Percentiles rank a stretch among this genome's conserved stretches.
Evolutionary conservation across 1,139 yeast species (phyloP).

Genomic region (Magnusiomyces starmeri): DNA sequence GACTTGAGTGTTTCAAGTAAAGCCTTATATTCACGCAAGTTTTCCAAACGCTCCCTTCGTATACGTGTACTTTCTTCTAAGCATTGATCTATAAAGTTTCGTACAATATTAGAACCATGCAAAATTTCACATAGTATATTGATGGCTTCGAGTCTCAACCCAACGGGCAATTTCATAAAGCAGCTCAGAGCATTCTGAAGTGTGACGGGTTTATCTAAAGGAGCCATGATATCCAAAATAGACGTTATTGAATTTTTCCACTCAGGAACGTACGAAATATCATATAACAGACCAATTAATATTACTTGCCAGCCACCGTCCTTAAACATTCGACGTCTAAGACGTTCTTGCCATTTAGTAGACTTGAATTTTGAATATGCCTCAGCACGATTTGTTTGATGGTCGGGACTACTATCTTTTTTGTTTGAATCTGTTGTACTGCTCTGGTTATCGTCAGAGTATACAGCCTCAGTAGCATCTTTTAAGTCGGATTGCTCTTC

Average conservation of each 20-base stretch:
- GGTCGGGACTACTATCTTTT: slow-evolving; percentile 20
- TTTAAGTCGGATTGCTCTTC: slow-evolving; percentile 17
- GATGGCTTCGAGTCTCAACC: slow-evolving; percentile 46
- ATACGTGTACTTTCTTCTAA: slow-evolving; percentile 56
- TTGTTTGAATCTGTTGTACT: slow-evolving; percentile 15
- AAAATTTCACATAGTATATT: slow-evolving; percentile 52
- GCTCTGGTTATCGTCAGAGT: not conserved
- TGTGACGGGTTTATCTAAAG: slow-evolving; percentile 44
- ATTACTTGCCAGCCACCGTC: slow-evolving; percentile 85
- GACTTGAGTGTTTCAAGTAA: slow-evolving; percentile 44
- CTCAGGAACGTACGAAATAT: slow-evolving; percentile 50
- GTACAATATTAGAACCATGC: slow-evolving; percentile 50
- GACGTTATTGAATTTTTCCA: slow-evolving; percentile 43
- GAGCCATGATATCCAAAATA: slow-evolving; percentile 50
- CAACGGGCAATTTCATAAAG: slow-evolving; percentile 36
- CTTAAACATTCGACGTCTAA: slow-evolving; percentile 64
- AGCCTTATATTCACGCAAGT: slow-evolving; percentile 52
- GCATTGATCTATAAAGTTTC: slow-evolving; percentile 61
- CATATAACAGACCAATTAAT: slow-evolving; percentile 57
- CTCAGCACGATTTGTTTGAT: slow-evolving; percentile 42
- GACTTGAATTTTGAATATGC: slow-evolving; percentile 54
- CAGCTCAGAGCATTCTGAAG: slow-evolving; percentile 42
- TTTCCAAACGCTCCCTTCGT: slow-evolving; percentile 63
- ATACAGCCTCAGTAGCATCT: slow-evolving; percentile 16
- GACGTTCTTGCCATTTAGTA: slow-evolving; percentile 67